phyloP scores from a whole-genome alignment of 148 eudicot species.

The Rhododendron vialii region DNA sequence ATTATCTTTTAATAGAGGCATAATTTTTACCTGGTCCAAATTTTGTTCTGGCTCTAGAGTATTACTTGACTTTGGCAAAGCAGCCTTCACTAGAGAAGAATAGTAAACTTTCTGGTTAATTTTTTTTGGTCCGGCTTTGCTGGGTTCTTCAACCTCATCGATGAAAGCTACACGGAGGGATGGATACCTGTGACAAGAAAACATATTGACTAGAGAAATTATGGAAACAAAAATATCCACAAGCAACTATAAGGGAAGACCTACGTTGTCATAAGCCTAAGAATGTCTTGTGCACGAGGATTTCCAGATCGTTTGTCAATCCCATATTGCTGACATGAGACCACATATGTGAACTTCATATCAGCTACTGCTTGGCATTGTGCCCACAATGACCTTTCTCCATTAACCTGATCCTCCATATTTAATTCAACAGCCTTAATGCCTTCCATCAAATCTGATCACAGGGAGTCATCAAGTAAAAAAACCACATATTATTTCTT shows the following conservation, averaged over 20 bases:
- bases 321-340: constrained; percentile 92
- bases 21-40: constrained; percentile 63
- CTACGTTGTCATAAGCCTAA: constrained; percentile 84
- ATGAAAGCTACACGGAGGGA: constrained; percentile 98
- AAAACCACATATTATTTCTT: neutral
- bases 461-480: constrained; percentile 7
- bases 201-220: neutral
- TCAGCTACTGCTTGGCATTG: constrained; percentile 98
- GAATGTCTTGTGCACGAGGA: constrained; percentile 81
- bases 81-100: constrained; percentile 90
- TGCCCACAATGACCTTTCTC: constrained; percentile 72
- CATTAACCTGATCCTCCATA: constrained; percentile 68
- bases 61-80: constrained; percentile 68
- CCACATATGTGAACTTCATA: constrained; percentile 97
- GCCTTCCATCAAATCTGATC: constrained; percentile 80
- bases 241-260: constrained; percentile 9
- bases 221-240: neutral
- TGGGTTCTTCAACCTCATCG: constrained; percentile 92
- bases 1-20: neutral
- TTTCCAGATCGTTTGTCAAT: constrained; percentile 79
- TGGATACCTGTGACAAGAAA: constrained; percentile 58
- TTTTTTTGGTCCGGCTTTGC: constrained; percentile 55
- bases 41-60: constrained; percentile 73
- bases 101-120: constrained; percentile 67
- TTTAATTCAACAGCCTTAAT: constrained; percentile 87